Percentiles rank a stretch among this genome's conserved stretches.
These are phyloP conservation scores for Candida incommunis DNA, from an alignment of 805 yeast genomes.

Conservation along the genomic window DNA sequence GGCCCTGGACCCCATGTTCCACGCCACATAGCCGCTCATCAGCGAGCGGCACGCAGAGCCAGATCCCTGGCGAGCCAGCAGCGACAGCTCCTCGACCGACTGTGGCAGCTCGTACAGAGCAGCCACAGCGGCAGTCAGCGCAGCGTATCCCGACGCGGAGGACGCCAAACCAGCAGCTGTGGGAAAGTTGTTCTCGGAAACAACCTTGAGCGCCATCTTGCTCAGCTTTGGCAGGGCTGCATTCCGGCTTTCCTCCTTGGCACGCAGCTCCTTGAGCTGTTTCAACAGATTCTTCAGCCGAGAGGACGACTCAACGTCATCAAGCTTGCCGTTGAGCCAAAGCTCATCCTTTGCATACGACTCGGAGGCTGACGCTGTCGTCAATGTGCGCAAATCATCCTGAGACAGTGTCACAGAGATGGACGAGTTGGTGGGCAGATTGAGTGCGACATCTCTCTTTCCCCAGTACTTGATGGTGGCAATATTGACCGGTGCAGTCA, in stretches of 20 bases:
- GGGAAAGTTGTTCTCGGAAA: slow-evolving; percentile 92
- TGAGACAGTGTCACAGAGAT: slow-evolving; percentile 90
- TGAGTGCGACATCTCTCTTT: slow-evolving; percentile 75
- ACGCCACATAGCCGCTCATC: slow-evolving; percentile 95
- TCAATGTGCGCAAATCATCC: slow-evolving; percentile 77
- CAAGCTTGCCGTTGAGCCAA: slow-evolving; percentile 77
- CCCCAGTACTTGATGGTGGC: slow-evolving; percentile 99
- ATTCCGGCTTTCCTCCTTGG: slow-evolving; percentile 42
- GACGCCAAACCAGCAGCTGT: slow-evolving; percentile 98
- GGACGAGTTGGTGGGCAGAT: slow-evolving; percentile 91
- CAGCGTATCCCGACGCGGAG: slow-evolving; percentile 97
- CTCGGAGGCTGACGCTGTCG: slow-evolving; percentile 66
- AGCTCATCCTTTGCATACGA: slow-evolving; percentile 48
- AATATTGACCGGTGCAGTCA: slow-evolving; percentile 94
- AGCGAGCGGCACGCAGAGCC: slow-evolving; percentile 97
- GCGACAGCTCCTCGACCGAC: slow-evolving; percentile 69
- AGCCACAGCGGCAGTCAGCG: slow-evolving; percentile 82
- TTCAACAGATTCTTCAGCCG: slow-evolving; percentile 46
- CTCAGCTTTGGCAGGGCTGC: slow-evolving; percentile 34
- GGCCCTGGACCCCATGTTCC: slow-evolving; percentile 80
- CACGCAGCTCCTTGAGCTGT: slow-evolving; percentile 60
- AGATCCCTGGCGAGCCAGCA: slow-evolving; percentile 94
- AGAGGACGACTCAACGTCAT: slow-evolving; percentile 47
- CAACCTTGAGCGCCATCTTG: slow-evolving; percentile 55
- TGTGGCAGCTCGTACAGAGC: slow-evolving; percentile 75